These are phyloP conservation scores for Annulohypoxylon truncatum DNA, from an alignment of 2,329 filamentous ascomycete genomes.

Conservation along the genomic window DNA sequence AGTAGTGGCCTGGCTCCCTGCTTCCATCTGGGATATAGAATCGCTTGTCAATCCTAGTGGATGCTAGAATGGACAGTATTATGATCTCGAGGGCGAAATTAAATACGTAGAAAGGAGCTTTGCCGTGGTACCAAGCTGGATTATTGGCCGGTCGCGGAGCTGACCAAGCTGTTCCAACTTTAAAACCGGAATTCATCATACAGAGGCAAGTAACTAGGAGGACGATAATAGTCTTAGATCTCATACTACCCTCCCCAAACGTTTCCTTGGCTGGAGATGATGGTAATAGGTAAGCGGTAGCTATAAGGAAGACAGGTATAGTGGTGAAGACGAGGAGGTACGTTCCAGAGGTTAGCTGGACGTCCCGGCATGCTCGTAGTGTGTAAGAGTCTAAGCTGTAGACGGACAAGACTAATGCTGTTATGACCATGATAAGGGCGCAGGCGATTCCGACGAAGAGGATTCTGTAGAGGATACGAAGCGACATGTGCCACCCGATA, in stretches of 20 bases:
- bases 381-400: constrained; percentile 44
- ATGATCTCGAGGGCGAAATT: constrained; percentile 51
- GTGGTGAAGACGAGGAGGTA: constrained; percentile 48
- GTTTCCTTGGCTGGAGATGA: constrained; percentile 42
- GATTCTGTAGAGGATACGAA: constrained; percentile 45
- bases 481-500: constrained; percentile 51
- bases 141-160: constrained; percentile 39
- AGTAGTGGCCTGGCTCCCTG: constrained; percentile 44
- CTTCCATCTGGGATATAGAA: constrained; percentile 48
- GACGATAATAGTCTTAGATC: constrained; percentile 48
- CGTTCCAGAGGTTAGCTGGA: constrained; percentile 46
- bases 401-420: constrained; percentile 46
- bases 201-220: constrained; percentile 38
- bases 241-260: constrained; percentile 50
- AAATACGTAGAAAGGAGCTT: constrained; percentile 52
- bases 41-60: constrained; percentile 43
- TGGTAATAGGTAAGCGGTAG: constrained; percentile 46
- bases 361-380: constrained; percentile 41
- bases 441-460: constrained; percentile 46
- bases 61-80: constrained; percentile 40
- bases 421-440: constrained; percentile 51
- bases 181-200: constrained; percentile 46
- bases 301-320: constrained; percentile 44
- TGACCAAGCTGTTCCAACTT: constrained; percentile 45
- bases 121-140: constrained; percentile 50